Base-by-base conservation (phyloP, 2,329 filamentous ascomycete genomes). In the Colletotrichum cuscutae region DNA sequence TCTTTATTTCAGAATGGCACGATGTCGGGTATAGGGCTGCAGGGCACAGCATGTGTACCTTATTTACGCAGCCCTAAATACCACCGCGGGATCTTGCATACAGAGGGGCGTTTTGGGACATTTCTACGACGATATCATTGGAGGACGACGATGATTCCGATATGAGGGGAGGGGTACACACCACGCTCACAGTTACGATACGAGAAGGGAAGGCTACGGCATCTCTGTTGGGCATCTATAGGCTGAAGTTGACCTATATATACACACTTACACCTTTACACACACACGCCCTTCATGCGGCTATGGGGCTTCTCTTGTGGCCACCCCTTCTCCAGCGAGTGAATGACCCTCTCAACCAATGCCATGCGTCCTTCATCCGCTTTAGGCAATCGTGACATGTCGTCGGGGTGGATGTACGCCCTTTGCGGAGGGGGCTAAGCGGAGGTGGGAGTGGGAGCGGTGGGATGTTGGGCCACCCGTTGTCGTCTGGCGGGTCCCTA, bases 401-500 rank as follows among this genome's bases (percentile, higher is more conserved):
- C 56, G 60, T 24, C 11, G 12, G 30, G 13, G 37, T 22, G 35
- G 63, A 22, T 56, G 35, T 49, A 22, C 52, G 62, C 62, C 62
- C 32, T 53, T 58, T 11, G 30, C 59, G 30, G 15, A 65, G 60
- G 66, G 70, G 66, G 26, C 71, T 71, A 19, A 73, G 24, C 13
- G 66, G 71, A 30, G 49, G 46, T 32, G 70, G 66, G 24, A 70
- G 70, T 11, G 26, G 70, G 60, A 61, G 49, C 19, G 61, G 46
- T 13, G 71, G 71, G 37, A 72, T 52, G 6, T 65, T 66, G 56
- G 71, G 67, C 67, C 71, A 71, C 9, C 24, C 13, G 54, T 59
- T 61, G n/a, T 59, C 35, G 26, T 19, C 49, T 37, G 56, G 12
- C 28, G 35, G 26, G n/a, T 28, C 26, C 24, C 46, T 30, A 30